A percentile compares a stretch with the other conserved stretches of the same genome.
These are phyloP conservation scores for Dothideomycetes sp. DNA, from an alignment of 2,329 filamentous ascomycete genomes.

Conservation along the genomic window DNA sequence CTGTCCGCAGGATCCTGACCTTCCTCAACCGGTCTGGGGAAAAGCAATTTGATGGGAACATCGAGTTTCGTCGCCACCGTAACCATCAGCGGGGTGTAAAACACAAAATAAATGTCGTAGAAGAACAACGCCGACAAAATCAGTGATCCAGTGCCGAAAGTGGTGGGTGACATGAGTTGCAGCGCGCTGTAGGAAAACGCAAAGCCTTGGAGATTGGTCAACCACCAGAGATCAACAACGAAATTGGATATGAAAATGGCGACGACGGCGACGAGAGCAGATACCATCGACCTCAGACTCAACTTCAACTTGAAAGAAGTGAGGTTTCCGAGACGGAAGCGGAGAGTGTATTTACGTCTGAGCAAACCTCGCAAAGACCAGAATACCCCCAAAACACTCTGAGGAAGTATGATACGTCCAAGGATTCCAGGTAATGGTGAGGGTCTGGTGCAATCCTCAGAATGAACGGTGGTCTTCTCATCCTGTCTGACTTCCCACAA, in stretches of 20 bases:
- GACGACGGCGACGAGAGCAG: conserved; percentile 45
- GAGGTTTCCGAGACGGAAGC: conserved; percentile 36
- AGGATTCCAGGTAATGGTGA: conserved; percentile 47
- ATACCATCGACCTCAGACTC: conserved; percentile 45
- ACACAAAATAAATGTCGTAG: conserved; percentile 91
- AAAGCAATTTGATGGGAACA: conserved; percentile 85
- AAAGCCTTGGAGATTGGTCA: conserved; percentile 81
- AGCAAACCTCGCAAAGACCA: conserved; percentile 43
- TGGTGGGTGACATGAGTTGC: conserved; percentile 78
- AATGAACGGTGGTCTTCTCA: conserved; percentile 6
- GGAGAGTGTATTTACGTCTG: conserved; percentile 43
- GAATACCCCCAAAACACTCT: conserved; percentile 23
- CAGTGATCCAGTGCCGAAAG: conserved; percentile 70
- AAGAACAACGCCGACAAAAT: conserved; percentile 76
- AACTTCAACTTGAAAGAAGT: conserved; percentile 43
- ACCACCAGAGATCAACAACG: conserved; percentile 52
- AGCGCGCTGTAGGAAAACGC: conserved; percentile 78
- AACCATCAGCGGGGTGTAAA: conserved; percentile 80
- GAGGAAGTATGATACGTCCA: conserved; percentile 38
- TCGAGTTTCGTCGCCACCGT: conserved; percentile 83
- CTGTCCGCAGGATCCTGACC: conserved; percentile 36
- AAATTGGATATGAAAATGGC: conserved; percentile 57
- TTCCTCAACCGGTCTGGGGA: conserved; percentile 54
- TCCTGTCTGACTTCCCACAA: conserved; percentile 35
- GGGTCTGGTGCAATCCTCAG: conserved; percentile 17